Base-by-base conservation (phyloP, 2,329 filamentous ascomycete species). In the Madurella mycetomatis region DNA sequence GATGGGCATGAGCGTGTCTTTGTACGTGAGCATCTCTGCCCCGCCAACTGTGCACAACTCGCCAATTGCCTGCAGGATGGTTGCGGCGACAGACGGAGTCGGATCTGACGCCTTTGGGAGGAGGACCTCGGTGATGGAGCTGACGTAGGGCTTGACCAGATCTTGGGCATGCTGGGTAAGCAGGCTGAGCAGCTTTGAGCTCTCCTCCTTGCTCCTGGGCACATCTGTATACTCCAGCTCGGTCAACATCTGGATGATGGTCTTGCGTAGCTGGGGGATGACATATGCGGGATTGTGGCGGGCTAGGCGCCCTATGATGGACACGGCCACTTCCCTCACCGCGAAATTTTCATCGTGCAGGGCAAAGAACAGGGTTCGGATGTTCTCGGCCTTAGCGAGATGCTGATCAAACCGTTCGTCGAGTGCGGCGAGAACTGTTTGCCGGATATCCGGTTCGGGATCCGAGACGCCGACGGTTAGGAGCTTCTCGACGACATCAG, bases 211-310 rank as follows among this genome's bases (percentile, higher is more conserved):
- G 71, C 92, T 95, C 45, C 90, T 84, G 8, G 92, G 82, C 49
- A 92, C 94, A 68, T 95, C 95, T 7, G 94, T 95, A 65, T 96
- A 97, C 64, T 96, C 92, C 18, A 99, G 86, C 65, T 96, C 92
- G 0, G 94, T 99, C 57, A 99, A 80, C 70, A 99, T 86, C 71
- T 99, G 95, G 55, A 99, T 92, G 25, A 99, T 82, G 5, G 95
- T 88, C 72, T 99, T 99, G 59, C 94, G 87, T 40, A 99, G 73
- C 0, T 94, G 95, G 1, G 95, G 94, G 65, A 99, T 95, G 62
- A 99, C 92, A 70, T 99, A 99, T 54, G 95, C 95, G 1, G 94
- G 95, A 61, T 99, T 99, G 61, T 91, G 86, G 49, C 84, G 82
- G 0, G 94, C 95, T 53, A 99, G 77, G 12, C 95, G 90, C 32